Percentiles rank a stretch among this genome's conserved stretches.
Evolutionary conservation across 139 green algal genomes (phyloP).

Genomic region (Closterium sp.): DNA sequence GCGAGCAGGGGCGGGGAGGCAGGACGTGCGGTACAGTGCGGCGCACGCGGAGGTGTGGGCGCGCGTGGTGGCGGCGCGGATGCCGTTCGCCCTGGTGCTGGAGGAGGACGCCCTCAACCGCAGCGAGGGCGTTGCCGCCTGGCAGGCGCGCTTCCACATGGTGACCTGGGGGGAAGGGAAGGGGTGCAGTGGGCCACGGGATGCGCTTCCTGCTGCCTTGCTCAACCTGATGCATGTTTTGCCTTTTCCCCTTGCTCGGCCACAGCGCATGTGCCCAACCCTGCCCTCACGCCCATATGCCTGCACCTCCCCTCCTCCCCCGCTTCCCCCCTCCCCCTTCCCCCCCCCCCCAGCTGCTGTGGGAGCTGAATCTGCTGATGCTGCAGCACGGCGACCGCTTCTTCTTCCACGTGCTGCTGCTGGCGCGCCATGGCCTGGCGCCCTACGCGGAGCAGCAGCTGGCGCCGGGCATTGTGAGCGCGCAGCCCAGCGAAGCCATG

Average conservation of each 20-base stretch:
- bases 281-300: too few species aligned
- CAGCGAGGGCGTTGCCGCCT: background rate
- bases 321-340: background rate
- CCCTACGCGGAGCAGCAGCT: background rate
- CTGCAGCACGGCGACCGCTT: background rate
- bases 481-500: background rate
- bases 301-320: background rate
- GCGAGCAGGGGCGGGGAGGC: background rate
- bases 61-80: background rate
- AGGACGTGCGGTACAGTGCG: background rate
- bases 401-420: background rate
- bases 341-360: background rate
- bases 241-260: background rate
- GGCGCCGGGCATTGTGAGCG: background rate
- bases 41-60: slow-evolving; percentile 12
- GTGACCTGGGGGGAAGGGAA: background rate
- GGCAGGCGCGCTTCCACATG: background rate
- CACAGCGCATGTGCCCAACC: too few species aligned
- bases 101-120: slow-evolving; percentile 21
- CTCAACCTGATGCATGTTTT: background rate
- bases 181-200: background rate
- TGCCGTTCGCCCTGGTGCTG: slow-evolving; percentile 20
- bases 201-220: background rate
- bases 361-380: slow-evolving; percentile 13
- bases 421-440: background rate